A percentile compares a stretch with the other conserved stretches of the same genome.
phyloP scores from a whole-genome alignment of 2,329 filamentous ascomycete genomes.

The Aureobasidium leucospermi region DNA sequence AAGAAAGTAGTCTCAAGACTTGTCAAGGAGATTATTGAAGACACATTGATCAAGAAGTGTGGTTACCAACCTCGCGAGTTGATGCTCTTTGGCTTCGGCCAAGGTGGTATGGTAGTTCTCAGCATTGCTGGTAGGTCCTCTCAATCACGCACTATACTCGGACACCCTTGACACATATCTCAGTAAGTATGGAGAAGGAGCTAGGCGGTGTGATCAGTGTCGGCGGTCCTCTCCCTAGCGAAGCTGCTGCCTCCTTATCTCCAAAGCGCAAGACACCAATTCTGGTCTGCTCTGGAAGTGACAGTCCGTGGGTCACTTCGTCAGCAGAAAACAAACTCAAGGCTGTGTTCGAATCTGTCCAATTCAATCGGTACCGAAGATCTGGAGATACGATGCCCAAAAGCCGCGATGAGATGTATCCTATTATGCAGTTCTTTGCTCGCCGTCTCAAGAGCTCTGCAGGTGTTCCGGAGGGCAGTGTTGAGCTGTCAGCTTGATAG shows the following conservation, averaged over 20 bases:
- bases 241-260: constrained; percentile 32
- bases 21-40: constrained; percentile 35
- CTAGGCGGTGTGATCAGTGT: constrained; percentile 56
- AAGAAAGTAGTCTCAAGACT: constrained; percentile 35
- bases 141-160: not conserved
- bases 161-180: not conserved
- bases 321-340: constrained; percentile 58
- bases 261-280: constrained; percentile 57
- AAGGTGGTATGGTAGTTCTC: constrained; percentile 51
- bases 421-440: constrained; percentile 79
- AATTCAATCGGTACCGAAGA: constrained; percentile 62
- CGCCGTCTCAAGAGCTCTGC: constrained; percentile 52
- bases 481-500: constrained; percentile 35
- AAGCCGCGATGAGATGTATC: constrained; percentile 76
- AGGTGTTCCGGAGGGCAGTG: constrained; percentile 46
- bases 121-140: constrained; percentile 32
- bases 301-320: constrained; percentile 45
- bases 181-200: constrained; percentile 26
- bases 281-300: constrained; percentile 52
- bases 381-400: constrained; percentile 74
- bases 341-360: constrained; percentile 46
- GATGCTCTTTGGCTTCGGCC: constrained; percentile 49
- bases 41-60: constrained; percentile 42
- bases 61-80: constrained; percentile 44
- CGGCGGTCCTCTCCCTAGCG: constrained; percentile 51